Percentiles rank a stretch among this genome's conserved stretches.
These are phyloP conservation scores for Dichomitus squalens DNA, from an alignment of 1,284 basidiomycete species.

Conservation along the genomic window DNA sequence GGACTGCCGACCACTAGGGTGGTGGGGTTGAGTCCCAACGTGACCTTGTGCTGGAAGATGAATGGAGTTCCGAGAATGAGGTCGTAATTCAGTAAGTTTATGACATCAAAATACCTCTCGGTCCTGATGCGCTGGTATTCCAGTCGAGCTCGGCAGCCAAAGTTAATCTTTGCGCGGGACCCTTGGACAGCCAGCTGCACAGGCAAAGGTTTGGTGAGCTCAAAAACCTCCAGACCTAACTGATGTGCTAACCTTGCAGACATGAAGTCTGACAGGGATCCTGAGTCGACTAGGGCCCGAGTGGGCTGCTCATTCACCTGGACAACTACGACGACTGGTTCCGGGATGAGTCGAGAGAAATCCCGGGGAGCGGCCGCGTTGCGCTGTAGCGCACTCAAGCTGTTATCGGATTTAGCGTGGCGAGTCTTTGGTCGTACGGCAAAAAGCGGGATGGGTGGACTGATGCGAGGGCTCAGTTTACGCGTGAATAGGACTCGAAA, in stretches of 20 bases:
- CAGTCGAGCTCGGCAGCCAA: background rate
- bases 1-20: background rate
- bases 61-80: constrained; percentile 3
- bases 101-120: constrained; percentile 32
- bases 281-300: constrained; percentile 8
- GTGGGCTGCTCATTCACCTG: background rate
- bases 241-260: constrained; percentile 7
- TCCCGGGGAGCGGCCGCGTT: constrained; percentile 28
- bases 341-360: constrained; percentile 16
- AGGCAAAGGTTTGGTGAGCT: constrained; percentile 4
- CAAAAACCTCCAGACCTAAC: background rate
- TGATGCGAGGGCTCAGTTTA: background rate
- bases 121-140: constrained; percentile 34
- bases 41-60: background rate
- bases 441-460: too few species aligned
- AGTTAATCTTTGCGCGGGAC: constrained; percentile 1
- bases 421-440: too few species aligned
- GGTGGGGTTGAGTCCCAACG: background rate
- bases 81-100: background rate
- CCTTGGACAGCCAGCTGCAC: constrained; percentile 11
- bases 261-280: constrained; percentile 13
- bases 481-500: constrained; percentile 17
- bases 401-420: too few species aligned
- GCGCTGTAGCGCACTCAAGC: constrained; percentile 14
- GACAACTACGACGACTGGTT: background rate